These are phyloP conservation scores for Sclerotinia trifoliorum DNA, from an alignment of 2,329 filamentous ascomycete species.

Conservation along the genomic window DNA sequence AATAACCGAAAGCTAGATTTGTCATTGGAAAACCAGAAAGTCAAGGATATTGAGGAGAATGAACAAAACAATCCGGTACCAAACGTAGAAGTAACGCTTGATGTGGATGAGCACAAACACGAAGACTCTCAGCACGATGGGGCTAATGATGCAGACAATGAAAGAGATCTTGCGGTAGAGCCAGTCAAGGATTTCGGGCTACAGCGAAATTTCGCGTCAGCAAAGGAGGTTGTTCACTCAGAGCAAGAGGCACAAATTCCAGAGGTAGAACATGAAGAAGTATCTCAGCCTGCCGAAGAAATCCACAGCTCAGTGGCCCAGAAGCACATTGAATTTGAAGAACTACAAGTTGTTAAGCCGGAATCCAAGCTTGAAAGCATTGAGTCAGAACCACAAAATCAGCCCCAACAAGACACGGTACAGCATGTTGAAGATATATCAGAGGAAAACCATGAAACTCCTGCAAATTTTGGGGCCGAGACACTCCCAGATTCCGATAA, in stretches of 20 bases:
- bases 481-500: not conserved
- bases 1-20: not conserved
- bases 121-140: not conserved
- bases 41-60: not conserved
- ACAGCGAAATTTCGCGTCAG: not conserved
- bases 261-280: not conserved
- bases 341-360: not conserved
- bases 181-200: not conserved
- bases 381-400: not conserved
- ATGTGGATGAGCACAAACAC: not conserved
- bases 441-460: not conserved
- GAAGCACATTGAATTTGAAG: not conserved
- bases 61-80: not conserved
- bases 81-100: not conserved
- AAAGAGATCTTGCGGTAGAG: not conserved
- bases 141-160: not conserved
- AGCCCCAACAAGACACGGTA: not conserved
- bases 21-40: not conserved
- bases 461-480: not conserved
- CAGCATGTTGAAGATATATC: not conserved
- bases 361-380: not conserved
- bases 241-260: not conserved
- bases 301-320: not conserved
- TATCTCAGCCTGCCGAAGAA: not conserved
- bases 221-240: not conserved